These are phyloP conservation scores for Chytriomyces sp. DNA, from an alignment of 192 early-diverging fungal species.

Conservation along the genomic window DNA sequence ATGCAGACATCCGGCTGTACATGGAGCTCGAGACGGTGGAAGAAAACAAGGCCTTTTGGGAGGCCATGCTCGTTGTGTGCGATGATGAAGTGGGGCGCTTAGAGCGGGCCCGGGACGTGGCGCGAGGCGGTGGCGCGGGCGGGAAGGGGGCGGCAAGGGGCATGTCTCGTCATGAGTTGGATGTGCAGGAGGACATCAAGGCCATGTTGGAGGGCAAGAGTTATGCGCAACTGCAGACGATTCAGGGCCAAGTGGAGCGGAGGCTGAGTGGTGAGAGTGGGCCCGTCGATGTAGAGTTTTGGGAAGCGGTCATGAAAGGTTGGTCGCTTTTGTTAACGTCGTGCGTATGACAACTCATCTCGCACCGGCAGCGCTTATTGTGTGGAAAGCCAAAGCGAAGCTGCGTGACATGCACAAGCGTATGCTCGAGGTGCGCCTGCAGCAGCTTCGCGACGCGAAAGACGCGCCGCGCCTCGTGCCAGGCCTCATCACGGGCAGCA, in stretches of 20 bases:
- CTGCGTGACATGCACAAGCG: conserved; percentile 78
- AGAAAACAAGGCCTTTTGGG: conserved; percentile 83
- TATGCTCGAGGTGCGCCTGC: conserved; percentile 71
- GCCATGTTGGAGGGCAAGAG: conserved; percentile 74
- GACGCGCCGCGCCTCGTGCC: neutral
- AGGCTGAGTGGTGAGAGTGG: conserved; percentile 68
- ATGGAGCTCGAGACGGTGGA: conserved; percentile 78
- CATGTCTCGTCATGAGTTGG: conserved; percentile 17
- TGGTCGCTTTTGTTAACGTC: neutral
- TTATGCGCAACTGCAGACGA: conserved; percentile 65
- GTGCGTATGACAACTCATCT: neutral
- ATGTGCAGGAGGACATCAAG: conserved; percentile 63
- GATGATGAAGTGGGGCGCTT: conserved; percentile 60
- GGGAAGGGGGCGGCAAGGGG: too few species aligned
- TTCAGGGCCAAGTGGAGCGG: conserved; percentile 74
- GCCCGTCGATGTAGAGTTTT: conserved; percentile 90
- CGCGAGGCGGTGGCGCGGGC: neutral
- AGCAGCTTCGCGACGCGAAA: conserved; percentile 56
- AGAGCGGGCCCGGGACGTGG: neutral
- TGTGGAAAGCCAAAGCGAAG: conserved; percentile 82
- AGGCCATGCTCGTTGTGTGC: conserved; percentile 78
- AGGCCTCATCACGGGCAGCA: neutral
- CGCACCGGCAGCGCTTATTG: conserved; percentile 52
- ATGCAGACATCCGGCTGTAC: conserved; percentile 88
- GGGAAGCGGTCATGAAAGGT: conserved; percentile 77